phyloP scores from a whole-genome alignment of 495 filamentous ascomycete species.

The Eremomyces bilateralis region DNA sequence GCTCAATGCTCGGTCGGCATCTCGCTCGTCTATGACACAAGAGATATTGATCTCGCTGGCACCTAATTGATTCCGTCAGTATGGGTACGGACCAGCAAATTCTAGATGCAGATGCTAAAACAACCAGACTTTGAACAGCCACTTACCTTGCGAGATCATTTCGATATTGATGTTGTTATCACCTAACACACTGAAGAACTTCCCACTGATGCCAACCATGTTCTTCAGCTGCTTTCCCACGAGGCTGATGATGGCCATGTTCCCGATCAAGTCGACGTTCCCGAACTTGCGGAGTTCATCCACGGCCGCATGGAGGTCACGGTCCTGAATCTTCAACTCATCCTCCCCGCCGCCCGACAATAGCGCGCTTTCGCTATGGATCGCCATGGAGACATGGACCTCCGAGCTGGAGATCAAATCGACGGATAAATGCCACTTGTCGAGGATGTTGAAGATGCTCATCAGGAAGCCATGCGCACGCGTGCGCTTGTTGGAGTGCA shows the following conservation, averaged over 20 bases:
- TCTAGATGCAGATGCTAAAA: conserved; percentile 2
- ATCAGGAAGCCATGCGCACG: conserved; percentile 83
- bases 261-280: conserved; percentile 58
- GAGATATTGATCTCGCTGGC: conserved; percentile 98
- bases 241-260: conserved; percentile 81
- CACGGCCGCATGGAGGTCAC: conserved; percentile 17
- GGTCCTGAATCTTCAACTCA: conserved; percentile 28
- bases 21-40: conserved; percentile 80
- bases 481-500: conserved; percentile 79
- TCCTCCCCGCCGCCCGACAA: conserved; percentile 34
- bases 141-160: conserved; percentile 88
- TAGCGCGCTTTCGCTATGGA: conserved; percentile 37
- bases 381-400: conserved; percentile 86
- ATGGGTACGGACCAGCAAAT: neutral
- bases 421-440: conserved; percentile 57
- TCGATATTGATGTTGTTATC: conserved; percentile 82
- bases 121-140: conserved; percentile 3
- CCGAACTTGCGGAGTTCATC: conserved; percentile 56
- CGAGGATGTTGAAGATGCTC: conserved; percentile 69
- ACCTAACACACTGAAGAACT: conserved; percentile 47
- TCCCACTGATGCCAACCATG: conserved; percentile 74
- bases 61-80: conserved; percentile 31
- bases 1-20: conserved; percentile 79
- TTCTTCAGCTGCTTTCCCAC: conserved; percentile 91
- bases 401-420: conserved; percentile 88